Conservation (phyloP, 1,284 basidiomycete species). For the Heterobasidion annosum region DNA sequence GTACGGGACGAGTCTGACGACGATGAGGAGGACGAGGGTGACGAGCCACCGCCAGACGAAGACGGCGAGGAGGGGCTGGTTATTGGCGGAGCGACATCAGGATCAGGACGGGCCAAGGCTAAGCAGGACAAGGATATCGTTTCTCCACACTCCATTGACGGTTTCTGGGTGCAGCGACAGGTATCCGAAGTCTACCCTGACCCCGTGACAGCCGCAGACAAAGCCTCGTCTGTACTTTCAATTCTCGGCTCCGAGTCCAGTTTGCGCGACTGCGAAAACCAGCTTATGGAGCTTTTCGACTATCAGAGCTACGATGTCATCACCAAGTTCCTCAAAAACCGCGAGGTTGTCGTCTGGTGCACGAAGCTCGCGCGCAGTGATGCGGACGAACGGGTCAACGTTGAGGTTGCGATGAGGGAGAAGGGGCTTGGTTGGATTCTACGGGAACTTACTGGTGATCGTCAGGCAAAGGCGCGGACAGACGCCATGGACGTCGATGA, state of each 20-base stretch:
- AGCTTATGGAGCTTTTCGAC: conserved; percentile 95
- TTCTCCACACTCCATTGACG: conserved; percentile 88
- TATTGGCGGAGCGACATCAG: conserved; percentile 54
- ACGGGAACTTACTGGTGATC: conserved; percentile 76
- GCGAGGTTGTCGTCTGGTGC: conserved; percentile 97
- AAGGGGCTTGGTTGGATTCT: conserved; percentile 96
- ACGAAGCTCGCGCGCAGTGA: conserved; percentile 90
- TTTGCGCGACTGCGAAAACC: conserved; percentile 93
- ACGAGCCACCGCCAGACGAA: conserved; percentile 25
- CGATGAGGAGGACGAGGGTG: conserved; percentile 58
- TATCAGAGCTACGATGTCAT: conserved; percentile 91
- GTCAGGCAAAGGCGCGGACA: conserved; percentile 43
- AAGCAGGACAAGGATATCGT: conserved; percentile 74
- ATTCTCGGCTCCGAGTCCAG: conserved; percentile 87
- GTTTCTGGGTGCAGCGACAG: conserved; percentile 97
- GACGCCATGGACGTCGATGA: conserved; percentile 79
- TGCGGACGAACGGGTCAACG: conserved; percentile 86
- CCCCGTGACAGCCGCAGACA: conserved; percentile 89
- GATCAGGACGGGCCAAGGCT: conserved; percentile 28
- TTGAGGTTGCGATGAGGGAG: conserved; percentile 98
- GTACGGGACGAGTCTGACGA: conserved; percentile 74
- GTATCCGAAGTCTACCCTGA: conserved; percentile 89
- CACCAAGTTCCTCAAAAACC: conserved; percentile 89
- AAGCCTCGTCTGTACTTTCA: conserved; percentile 79
- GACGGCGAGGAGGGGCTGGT: conserved; percentile 61